Evolutionary conservation across 2,329 filamentous ascomycete genomes (phyloP).

Genomic region (Phoma sp.): DNA sequence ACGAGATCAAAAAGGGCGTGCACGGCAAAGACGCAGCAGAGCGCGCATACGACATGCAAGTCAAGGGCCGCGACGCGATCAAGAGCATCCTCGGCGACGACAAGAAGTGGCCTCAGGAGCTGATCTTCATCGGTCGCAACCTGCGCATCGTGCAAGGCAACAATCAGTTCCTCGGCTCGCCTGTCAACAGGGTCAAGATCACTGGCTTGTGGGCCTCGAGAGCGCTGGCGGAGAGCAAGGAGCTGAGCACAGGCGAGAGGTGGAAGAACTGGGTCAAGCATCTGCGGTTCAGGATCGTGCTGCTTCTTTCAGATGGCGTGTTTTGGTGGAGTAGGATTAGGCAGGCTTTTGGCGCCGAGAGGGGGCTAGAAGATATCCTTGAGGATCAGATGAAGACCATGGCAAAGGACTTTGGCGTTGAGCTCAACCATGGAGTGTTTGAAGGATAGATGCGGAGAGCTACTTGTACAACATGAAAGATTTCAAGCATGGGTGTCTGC

Average conservation of each 20-base stretch:
- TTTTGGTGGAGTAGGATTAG: conserved; percentile 83
- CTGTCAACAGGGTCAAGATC: conserved; percentile 91
- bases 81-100: conserved; percentile 84
- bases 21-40: conserved; percentile 62
- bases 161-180: conserved; percentile 87
- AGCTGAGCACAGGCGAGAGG: conserved; percentile 67
- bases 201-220: conserved; percentile 89
- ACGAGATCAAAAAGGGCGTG: conserved; percentile 62
- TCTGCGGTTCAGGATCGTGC: conserved; percentile 78
- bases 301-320: conserved; percentile 77
- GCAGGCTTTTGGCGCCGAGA: conserved; percentile 77
- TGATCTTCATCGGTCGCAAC: conserved; percentile 91
- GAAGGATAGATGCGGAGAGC: conserved; percentile 67
- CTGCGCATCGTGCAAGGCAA: conserved; percentile 93
- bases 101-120: conserved; percentile 85
- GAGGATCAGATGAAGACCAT: conserved; percentile 86
- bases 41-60: conserved; percentile 79
- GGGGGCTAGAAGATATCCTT: conserved; percentile 93
- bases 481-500: not conserved
- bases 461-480: not conserved
- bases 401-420: conserved; percentile 89
- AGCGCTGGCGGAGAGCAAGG: conserved; percentile 76
- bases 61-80: conserved; percentile 73
- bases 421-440: conserved; percentile 87
- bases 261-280: conserved; percentile 76